Conservation (phyloP, 371 early-diverging fungal genomes). For the Actinomucor elegans region DNA sequence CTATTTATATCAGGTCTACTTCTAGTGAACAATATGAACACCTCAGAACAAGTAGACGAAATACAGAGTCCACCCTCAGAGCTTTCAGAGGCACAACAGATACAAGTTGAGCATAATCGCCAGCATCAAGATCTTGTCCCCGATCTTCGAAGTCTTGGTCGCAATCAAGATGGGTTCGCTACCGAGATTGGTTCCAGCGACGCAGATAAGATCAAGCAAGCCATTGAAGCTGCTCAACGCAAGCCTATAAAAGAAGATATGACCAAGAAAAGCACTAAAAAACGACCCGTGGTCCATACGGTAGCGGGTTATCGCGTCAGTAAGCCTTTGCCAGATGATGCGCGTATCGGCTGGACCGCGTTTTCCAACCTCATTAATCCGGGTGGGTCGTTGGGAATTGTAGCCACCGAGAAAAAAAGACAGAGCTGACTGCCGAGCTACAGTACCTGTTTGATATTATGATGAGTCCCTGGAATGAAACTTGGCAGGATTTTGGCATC, state of each 20-base stretch:
- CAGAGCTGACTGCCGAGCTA: background rate
- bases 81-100: conserved; percentile 21
- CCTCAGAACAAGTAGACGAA: too few relatives aligned
- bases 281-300: conserved; percentile 15
- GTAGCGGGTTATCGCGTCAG: conserved; percentile 28
- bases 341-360: conserved; percentile 37
- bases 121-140: conserved; percentile 18
- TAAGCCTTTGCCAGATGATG: conserved; percentile 21
- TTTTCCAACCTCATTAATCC: conserved; percentile 27
- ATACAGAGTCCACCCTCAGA: conserved; percentile 22
- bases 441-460: too few relatives aligned
- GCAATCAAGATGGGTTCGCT: conserved; percentile 26
- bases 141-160: conserved; percentile 16
- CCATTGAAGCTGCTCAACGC: conserved; percentile 18
- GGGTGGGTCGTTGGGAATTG: conserved; percentile 18
- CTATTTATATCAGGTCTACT: too few relatives aligned
- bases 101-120: conserved; percentile 7
- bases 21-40: too few relatives aligned
- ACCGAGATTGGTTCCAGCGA: conserved; percentile 31
- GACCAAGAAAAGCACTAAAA: background rate
- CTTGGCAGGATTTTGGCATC: conserved; percentile 40
- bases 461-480: conserved; percentile 16
- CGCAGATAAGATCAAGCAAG: conserved; percentile 23
- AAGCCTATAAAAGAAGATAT: conserved; percentile 13
- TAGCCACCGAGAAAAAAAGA: conserved; percentile 16